phyloP scores from a whole-genome alignment of 768 basidiomycete genomes.

The Suillus cothurnatus region DNA sequence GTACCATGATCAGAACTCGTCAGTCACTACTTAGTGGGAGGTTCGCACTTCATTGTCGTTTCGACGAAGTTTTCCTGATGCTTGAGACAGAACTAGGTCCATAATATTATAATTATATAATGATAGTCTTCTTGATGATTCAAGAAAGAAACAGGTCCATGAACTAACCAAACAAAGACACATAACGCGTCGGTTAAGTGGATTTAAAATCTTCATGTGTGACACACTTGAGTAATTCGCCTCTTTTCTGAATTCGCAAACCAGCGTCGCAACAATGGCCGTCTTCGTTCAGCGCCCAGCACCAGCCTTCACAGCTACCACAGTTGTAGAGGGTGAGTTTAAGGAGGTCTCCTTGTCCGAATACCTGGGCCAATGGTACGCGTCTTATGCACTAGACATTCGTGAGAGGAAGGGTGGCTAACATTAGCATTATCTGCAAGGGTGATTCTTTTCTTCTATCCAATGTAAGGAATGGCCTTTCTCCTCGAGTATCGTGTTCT shows the following conservation, averaged over 20 bases:
- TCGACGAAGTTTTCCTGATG: too few relatives aligned
- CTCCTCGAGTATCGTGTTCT: not conserved
- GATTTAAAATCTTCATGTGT: constrained; percentile 9
- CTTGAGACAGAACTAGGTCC: too few relatives aligned
- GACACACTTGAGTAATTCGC: constrained; percentile 6
- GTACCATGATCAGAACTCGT: too few relatives aligned
- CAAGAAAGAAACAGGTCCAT: too few relatives aligned
- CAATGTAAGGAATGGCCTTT: constrained; percentile 58
- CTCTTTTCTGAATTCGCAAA: not conserved
- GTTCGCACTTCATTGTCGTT: too few relatives aligned
- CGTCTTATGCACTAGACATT: constrained; percentile 11
- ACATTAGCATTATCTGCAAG: constrained; percentile 40
- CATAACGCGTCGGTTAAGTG: constrained; percentile 28
- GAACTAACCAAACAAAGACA: constrained; percentile 25
- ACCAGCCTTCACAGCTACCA: constrained; percentile 74
- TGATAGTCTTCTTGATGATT: too few relatives aligned
- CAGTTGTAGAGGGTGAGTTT: constrained; percentile 78
- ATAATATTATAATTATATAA: too few relatives aligned
- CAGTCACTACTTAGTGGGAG: too few relatives aligned
- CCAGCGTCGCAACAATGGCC: constrained; percentile 25
- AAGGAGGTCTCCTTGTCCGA: constrained; percentile 73
- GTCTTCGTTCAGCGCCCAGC: constrained; percentile 83
- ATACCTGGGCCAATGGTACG: constrained; percentile 82
- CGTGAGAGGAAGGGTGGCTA: constrained; percentile 7
- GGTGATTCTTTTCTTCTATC: constrained; percentile 95